A percentile compares a stretch with the other conserved stretches of the same genome.
Conservation (phyloP, 2,329 filamentous ascomycete species). For the Coniochaeta sp. region DNA sequence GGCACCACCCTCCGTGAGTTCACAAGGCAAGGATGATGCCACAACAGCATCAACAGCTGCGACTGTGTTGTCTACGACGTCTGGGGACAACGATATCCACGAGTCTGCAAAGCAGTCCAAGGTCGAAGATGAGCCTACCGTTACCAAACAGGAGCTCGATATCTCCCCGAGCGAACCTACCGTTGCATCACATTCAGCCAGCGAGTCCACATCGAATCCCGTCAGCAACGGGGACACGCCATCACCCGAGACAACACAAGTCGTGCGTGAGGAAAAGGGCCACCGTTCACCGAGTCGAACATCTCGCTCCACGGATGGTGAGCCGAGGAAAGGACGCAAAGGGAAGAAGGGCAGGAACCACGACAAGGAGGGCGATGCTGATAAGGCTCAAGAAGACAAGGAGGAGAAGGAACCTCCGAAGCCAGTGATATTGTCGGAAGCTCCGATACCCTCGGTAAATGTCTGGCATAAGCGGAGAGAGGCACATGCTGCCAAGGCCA, state of each 20-base stretch:
- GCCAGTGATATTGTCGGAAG: slow-evolving; percentile 62
- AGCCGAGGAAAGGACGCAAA: slow-evolving; percentile 54
- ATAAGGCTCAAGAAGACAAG: slow-evolving; percentile 42
- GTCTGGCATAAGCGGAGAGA: slow-evolving; percentile 78
- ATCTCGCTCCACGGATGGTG: slow-evolving; percentile 61
- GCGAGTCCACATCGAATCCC: slow-evolving; percentile 10
- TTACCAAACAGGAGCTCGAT: slow-evolving; percentile 20
- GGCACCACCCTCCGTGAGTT: slow-evolving; percentile 23
- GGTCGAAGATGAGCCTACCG: slow-evolving; percentile 12
- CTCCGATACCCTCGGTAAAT: slow-evolving; percentile 77
- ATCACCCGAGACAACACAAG: not conserved
- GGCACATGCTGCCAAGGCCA: slow-evolving; percentile 48
- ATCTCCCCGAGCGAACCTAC: slow-evolving; percentile 9
- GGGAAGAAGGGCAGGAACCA: slow-evolving; percentile 52
- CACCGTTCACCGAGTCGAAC: slow-evolving; percentile 55
- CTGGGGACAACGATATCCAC: slow-evolving; percentile 24
- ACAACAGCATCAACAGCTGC: slow-evolving; percentile 24
- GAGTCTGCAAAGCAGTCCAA: slow-evolving; percentile 17
- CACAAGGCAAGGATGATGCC: slow-evolving; percentile 24
- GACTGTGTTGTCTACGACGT: slow-evolving; percentile 26
- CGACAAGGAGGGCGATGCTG: slow-evolving; percentile 46
- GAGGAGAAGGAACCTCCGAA: slow-evolving; percentile 51
- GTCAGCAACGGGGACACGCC: not conserved
- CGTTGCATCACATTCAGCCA: slow-evolving; percentile 7
- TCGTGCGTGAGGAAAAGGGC: slow-evolving; percentile 13